Percentiles rank a stretch among this genome's conserved stretches.
These are phyloP conservation scores for Nigrospora osmanthi DNA, from an alignment of 2,329 filamentous ascomycete genomes.

Conservation along the genomic window DNA sequence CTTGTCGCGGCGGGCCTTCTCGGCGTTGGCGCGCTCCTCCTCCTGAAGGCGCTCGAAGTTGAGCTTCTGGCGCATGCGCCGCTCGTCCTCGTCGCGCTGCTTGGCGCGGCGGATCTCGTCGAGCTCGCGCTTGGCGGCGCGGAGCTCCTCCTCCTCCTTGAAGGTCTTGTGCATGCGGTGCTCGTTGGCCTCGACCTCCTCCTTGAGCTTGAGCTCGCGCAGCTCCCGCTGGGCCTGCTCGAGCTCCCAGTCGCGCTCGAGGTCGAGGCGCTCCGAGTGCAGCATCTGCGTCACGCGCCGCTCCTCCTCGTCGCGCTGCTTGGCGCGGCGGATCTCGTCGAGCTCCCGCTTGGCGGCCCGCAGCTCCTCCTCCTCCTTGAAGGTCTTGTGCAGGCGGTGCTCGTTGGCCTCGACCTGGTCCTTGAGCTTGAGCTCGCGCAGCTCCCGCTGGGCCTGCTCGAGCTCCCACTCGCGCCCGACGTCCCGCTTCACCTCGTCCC, in stretches of 20 bases:
- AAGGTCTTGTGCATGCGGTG: slow-evolving; percentile 29
- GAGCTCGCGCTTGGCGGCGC: slow-evolving; percentile 22
- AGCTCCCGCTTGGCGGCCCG: slow-evolving; percentile 23
- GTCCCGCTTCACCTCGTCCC: slow-evolving; percentile 21
- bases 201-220: slow-evolving; percentile 33
- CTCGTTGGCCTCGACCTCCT: slow-evolving; percentile 31
- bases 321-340: slow-evolving; percentile 28
- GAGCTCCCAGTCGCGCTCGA: slow-evolving; percentile 28
- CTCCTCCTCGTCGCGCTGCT: slow-evolving; percentile 40
- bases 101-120: slow-evolving; percentile 30
- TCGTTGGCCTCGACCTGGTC: slow-evolving; percentile 16
- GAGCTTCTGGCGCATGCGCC: slow-evolving; percentile 43
- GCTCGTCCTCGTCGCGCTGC: slow-evolving; percentile 39
- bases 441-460: slow-evolving; percentile 20
- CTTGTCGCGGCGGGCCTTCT: slow-evolving; percentile 34
- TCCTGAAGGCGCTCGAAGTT: slow-evolving; percentile 39
- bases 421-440: slow-evolving; percentile 23
- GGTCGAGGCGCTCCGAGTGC: slow-evolving; percentile 38
- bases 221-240: slow-evolving; percentile 25
- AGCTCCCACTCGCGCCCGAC: slow-evolving; percentile 9
- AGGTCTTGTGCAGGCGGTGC: slow-evolving; percentile 27
- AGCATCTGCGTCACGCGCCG: slow-evolving; percentile 44
- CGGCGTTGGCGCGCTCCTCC: slow-evolving; percentile 35
- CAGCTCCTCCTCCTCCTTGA: slow-evolving; percentile 30
- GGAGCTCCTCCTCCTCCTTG: slow-evolving; percentile 29